Conservation (phyloP, 129 eudicot species). For the Artemisia tridentata region DNA sequence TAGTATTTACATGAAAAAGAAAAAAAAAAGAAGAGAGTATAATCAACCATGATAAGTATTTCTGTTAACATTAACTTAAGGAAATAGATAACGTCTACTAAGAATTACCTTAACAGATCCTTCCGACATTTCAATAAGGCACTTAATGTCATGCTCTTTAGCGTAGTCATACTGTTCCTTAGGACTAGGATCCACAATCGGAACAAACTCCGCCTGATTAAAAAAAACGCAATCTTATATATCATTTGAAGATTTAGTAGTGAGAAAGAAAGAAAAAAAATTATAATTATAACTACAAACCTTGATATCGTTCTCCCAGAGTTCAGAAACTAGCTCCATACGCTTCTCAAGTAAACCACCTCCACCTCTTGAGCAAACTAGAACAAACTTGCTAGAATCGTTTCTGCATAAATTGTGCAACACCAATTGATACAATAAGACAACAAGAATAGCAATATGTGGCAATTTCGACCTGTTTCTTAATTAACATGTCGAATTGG, state of each 20-base stretch:
- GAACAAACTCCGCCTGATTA: constrained; percentile 90
- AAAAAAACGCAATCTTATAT: constrained; percentile 4
- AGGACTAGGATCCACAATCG: constrained; percentile 78
- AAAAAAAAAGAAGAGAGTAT: neutral
- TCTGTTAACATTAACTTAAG: neutral
- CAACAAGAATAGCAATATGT: neutral
- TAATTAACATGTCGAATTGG: no score
- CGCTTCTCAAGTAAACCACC: constrained; percentile 90
- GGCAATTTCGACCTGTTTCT: no score
- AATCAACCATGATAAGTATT: neutral
- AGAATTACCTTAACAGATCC: constrained; percentile 75
- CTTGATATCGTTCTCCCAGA: constrained; percentile 77
- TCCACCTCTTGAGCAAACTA: constrained; percentile 97
- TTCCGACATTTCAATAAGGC: constrained; percentile 72
- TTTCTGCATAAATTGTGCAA: neutral
- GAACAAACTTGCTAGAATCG: constrained; percentile 41
- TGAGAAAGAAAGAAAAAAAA: neutral
- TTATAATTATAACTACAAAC: constrained; percentile 32
- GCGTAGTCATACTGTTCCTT: constrained; percentile 96
- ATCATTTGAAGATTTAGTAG: constrained; percentile 10
- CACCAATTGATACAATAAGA: neutral
- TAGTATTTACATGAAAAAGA: neutral
- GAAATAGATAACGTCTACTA: neutral
- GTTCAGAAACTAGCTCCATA: constrained; percentile 87
- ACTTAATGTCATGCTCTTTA: constrained; percentile 87